phyloP scores from a whole-genome alignment of 139 green algal genomes.

The Coccomyxa sp. region DNA sequence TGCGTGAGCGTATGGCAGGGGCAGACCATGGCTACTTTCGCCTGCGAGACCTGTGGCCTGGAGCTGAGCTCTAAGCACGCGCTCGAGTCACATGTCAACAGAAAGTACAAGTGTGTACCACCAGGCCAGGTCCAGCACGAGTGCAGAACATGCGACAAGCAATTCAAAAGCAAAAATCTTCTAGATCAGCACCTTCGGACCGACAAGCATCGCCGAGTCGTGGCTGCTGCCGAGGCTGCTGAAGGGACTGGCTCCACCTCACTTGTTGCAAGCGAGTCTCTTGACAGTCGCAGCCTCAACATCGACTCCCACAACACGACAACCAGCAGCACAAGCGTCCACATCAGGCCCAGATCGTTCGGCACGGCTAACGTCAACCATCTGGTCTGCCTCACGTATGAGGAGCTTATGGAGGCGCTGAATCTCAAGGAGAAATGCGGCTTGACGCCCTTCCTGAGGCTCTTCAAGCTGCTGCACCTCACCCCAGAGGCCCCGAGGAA shows the following conservation, averaged over 20 bases:
- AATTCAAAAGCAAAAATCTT: neutral
- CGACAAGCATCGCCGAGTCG: neutral
- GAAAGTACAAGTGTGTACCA: slow-evolving; percentile 2
- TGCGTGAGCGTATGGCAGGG: neutral
- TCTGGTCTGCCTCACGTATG: neutral
- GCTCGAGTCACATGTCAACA: neutral
- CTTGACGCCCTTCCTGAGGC: neutral
- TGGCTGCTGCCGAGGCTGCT: neutral
- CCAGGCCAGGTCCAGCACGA: neutral
- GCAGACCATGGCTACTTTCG: neutral
- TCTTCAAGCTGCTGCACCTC: neutral
- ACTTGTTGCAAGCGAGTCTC: neutral
- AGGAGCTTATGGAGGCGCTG: neutral
- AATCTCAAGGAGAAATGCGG: neutral
- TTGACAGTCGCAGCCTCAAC: neutral
- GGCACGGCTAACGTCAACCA: neutral
- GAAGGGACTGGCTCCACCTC: neutral
- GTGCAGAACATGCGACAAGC: neutral
- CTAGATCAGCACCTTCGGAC: neutral
- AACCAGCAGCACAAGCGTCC: neutral
- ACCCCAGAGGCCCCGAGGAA: neutral
- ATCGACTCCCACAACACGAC: neutral
- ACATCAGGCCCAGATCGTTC: neutral
- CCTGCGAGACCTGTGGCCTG: neutral
- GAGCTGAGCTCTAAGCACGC: neutral